Evolutionary conservation across 2,329 filamentous ascomycete genomes (phyloP).

Genomic region (Dactylellina leptospora): DNA sequence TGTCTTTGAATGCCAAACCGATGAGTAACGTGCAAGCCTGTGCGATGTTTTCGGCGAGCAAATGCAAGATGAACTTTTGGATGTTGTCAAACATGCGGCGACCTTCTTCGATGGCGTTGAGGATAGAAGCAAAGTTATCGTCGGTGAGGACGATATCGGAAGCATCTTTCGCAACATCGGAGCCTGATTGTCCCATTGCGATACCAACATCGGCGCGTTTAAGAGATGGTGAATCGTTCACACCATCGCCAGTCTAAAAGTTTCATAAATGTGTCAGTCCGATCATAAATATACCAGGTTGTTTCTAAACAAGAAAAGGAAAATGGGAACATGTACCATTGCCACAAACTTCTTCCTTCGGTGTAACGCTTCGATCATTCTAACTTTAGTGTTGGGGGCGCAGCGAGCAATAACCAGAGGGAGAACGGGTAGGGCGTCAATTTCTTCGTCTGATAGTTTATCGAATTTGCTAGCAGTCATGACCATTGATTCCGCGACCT

Average conservation of each 20-base stretch:
- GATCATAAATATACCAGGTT: background rate
- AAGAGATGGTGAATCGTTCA: slow-evolving; percentile 84
- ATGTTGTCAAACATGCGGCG: slow-evolving; percentile 88
- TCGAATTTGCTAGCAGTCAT: slow-evolving; percentile 82
- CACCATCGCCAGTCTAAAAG: slow-evolving; percentile 77
- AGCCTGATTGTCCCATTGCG: slow-evolving; percentile 82
- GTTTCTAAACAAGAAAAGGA: background rate
- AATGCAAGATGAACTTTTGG: slow-evolving; percentile 83
- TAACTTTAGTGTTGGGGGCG: slow-evolving; percentile 83
- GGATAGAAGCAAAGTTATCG: slow-evolving; percentile 87
- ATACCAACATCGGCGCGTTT: slow-evolving; percentile 85
- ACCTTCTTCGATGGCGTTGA: slow-evolving; percentile 82
- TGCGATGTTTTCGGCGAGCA: slow-evolving; percentile 82
- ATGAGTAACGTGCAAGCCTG: slow-evolving; percentile 83
- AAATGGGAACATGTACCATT: slow-evolving; percentile 65
- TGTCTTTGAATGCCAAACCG: slow-evolving; percentile 82
- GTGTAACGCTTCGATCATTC: slow-evolving; percentile 88
- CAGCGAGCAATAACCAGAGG: slow-evolving; percentile 85
- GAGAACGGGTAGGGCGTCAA: slow-evolving; percentile 77
- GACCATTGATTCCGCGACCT: slow-evolving; percentile 72
- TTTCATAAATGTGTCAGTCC: background rate
- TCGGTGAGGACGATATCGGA: slow-evolving; percentile 76
- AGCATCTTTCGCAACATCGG: slow-evolving; percentile 81
- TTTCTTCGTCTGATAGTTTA: slow-evolving; percentile 75
- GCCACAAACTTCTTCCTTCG: slow-evolving; percentile 78